A percentile compares a stretch with the other conserved stretches of the same genome.
These are phyloP conservation scores for Mayamaea pseudoterrestris DNA, from an alignment of 108 stramenopile genomes.

Conservation along the genomic window DNA sequence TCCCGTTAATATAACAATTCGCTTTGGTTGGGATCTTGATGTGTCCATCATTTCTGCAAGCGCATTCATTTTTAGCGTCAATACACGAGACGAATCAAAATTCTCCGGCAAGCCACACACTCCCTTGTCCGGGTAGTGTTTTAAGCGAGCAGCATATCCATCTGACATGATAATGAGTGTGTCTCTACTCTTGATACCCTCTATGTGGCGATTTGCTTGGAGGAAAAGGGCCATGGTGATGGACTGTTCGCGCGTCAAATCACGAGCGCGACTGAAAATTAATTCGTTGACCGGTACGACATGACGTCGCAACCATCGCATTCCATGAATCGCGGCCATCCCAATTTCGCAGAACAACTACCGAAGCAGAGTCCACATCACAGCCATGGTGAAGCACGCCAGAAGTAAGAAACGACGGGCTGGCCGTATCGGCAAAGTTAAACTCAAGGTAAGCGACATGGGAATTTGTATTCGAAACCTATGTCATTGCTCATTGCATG, in stretches of 20 bases:
- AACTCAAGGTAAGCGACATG: constrained; percentile 44
- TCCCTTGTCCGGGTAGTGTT: constrained; percentile 60
- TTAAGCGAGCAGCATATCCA: constrained; percentile 42
- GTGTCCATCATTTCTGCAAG: constrained; percentile 35
- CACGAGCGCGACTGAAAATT: no score
- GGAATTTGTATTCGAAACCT: background rate
- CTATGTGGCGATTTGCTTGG: no score
- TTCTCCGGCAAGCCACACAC: constrained; percentile 74
- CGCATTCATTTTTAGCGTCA: constrained; percentile 36
- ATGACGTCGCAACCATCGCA: no score
- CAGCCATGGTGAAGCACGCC: constrained; percentile 75
- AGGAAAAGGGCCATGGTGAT: no score
- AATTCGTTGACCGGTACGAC: no score
- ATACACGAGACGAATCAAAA: constrained; percentile 40
- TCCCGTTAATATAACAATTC: constrained; percentile 81
- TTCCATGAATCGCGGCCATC: no score
- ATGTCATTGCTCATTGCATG: background rate
- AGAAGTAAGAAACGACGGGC: constrained; percentile 63
- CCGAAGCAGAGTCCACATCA: no score
- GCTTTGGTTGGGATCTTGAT: no score
- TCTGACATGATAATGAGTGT: constrained; percentile 22
- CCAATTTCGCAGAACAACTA: no score
- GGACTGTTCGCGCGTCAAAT: no score
- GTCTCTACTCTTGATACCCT: no score
- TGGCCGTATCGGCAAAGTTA: constrained; percentile 48